A percentile compares a stretch with the other conserved stretches of the same genome.
phyloP scores from a whole-genome alignment of 805 yeast genomes.

The Groenewaldozyma tartarivorans region DNA sequence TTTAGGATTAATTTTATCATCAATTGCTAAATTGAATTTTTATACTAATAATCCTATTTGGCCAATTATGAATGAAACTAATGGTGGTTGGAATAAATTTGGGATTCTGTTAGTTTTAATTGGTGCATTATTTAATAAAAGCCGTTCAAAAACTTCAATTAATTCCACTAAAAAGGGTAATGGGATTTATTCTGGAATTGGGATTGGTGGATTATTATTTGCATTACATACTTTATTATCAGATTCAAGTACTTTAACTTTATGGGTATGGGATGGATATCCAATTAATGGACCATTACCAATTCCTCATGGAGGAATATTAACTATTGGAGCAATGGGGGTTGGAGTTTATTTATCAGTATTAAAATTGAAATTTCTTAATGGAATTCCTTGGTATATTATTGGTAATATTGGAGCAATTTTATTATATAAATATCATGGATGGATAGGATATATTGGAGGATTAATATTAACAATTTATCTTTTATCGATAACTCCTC shows the following conservation, averaged over 20 bases:
- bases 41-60: constrained; percentile 90
- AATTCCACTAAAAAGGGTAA: background rate
- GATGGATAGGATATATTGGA: constrained; percentile 71
- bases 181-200: constrained; percentile 43
- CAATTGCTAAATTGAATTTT: constrained; percentile 63
- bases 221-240: constrained; percentile 64
- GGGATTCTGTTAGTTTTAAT: constrained; percentile 58
- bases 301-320: constrained; percentile 62
- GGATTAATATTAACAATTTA: constrained; percentile 56
- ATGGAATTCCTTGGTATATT: constrained; percentile 28
- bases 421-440: constrained; percentile 41
- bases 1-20: constrained; percentile 64
- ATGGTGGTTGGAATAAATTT: constrained; percentile 76
- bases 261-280: constrained; percentile 96
- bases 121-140: constrained; percentile 42
- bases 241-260: constrained; percentile 78
- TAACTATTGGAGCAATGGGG: constrained; percentile 51
- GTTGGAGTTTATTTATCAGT: constrained; percentile 46
- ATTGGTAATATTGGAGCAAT: constrained; percentile 42
- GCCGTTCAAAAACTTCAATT: background rate
- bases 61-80: constrained; percentile 81
- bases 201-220: constrained; percentile 70
- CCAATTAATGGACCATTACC: constrained; percentile 84
- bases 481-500: constrained; percentile 50
- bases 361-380: constrained; percentile 21